Base-by-base conservation (phyloP, 2,329 filamentous ascomycete species). In the Achaetomium macrosporum region DNA sequence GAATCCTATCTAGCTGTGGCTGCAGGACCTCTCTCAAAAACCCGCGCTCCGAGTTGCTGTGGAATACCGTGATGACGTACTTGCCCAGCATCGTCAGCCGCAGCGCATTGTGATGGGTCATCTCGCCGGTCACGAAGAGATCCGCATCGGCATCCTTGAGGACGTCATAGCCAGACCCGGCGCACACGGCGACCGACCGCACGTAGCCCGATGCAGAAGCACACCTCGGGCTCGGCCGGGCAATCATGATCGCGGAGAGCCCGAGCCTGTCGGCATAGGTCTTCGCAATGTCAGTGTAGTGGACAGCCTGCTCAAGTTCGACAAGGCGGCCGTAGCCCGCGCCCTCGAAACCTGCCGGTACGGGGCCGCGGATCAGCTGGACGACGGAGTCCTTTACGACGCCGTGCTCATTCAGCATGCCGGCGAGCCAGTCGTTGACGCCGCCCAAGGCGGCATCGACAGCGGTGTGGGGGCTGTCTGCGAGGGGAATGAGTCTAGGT, bases 391-490 rank as follows among this genome's bases (percentile, higher is more conserved):
- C 7, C n/a, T 12, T 9, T 13, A 72, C 2, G 12, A 11, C 43
- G 65, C 61, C 33, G 66, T 67, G n/a, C 61, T 57, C 55, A 51
- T 43, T 37, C 17, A 96, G 82, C 45, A 95, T 85, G 65, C 95
- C 87, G 55, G 89, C 90, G 10, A 99, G 83, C 92, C 92, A 99
- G 68, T 95, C 89, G 65, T 91, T 95, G 61, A 99, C 81, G 4
- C 93, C 93, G 16, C 84, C 82, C 1, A 84, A 82, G 0, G 88
- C 88, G 37, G 90, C 90, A 69, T 99, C 93, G 41, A 97, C 83
- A 13, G 93, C 92, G 0, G 93, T 99, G 71, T 99, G 93, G 0
- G 93, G 93, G 59, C 87, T 90, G 75, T 64, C 25, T 52, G 97
- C 42, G 17, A 16, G 10, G 17, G 16, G 10, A 30, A 16, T 47